Conservation (phyloP, 2,329 filamentous ascomycete genomes). For the Tympanopsis confertula region DNA sequence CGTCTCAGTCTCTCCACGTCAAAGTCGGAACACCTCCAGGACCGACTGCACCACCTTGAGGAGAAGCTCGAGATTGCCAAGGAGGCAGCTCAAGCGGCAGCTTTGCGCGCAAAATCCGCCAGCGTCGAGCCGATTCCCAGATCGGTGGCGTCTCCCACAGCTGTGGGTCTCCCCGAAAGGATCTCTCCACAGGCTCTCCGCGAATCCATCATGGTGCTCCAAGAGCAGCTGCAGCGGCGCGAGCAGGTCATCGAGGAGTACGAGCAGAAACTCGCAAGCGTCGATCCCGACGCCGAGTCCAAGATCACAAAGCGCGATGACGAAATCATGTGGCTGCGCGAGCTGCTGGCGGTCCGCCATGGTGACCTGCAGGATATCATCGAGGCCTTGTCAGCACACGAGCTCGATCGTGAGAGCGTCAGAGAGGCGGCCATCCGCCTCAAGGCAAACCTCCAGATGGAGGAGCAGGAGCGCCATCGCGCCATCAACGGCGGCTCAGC, state of each 20-base stretch:
- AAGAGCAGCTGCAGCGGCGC: conserved; percentile 91
- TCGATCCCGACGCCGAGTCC: conserved; percentile 65
- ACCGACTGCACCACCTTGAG: conserved; percentile 73
- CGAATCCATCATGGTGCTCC: conserved; percentile 89
- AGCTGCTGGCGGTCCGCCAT: conserved; percentile 79
- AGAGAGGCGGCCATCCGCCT: conserved; percentile 87
- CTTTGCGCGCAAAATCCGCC: conserved; percentile 56
- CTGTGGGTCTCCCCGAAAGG: conserved; percentile 58
- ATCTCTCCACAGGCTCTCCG: conserved; percentile 89
- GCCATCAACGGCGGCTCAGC: conserved; percentile 60
- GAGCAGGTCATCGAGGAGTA: conserved; percentile 83
- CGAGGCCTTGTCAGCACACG: conserved; percentile 59
- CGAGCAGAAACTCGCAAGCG: conserved; percentile 55
- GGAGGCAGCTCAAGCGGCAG: conserved; percentile 74
- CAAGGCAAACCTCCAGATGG: conserved; percentile 92
- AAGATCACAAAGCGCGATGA: conserved; percentile 88
- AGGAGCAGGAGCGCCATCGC: conserved; percentile 86
- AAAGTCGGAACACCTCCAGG: conserved; percentile 75
- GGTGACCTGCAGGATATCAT: conserved; percentile 91
- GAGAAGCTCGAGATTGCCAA: conserved; percentile 86
- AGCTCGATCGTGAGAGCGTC: conserved; percentile 67
- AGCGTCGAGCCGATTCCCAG: conserved; percentile 24
- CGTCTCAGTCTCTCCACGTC: conserved; percentile 71
- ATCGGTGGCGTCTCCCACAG: conserved; percentile 13
- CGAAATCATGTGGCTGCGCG: conserved; percentile 88